Conservation (phyloP, 2,329 filamentous ascomycete species). For the Fusarium aywerte region DNA sequence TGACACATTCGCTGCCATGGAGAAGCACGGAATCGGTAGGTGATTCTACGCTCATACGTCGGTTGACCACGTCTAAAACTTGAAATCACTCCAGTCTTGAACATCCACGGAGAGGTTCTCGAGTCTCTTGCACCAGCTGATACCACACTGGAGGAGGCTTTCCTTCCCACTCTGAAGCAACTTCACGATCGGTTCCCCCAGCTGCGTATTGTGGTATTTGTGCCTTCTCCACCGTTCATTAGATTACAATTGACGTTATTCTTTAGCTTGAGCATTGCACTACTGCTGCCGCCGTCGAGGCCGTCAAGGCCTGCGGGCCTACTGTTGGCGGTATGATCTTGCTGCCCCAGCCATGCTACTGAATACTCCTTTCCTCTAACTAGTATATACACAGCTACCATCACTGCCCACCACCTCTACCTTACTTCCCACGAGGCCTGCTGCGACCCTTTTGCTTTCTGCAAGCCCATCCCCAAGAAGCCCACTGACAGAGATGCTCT, state of each 20-base stretch:
- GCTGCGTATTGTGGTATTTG: constrained; percentile 66
- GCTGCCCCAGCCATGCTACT: not conserved
- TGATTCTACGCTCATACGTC: not conserved
- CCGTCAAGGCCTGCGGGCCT: constrained; percentile 79
- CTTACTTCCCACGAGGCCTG: constrained; percentile 77
- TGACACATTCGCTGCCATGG: constrained; percentile 89
- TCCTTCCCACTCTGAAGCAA: constrained; percentile 80
- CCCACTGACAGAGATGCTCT: constrained; percentile 78
- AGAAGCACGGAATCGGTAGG: constrained; percentile 72
- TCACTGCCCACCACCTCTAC: constrained; percentile 88
- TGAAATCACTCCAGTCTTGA: constrained; percentile 67
- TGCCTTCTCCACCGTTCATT: not conserved
- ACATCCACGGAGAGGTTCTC: constrained; percentile 90
- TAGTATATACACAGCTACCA: constrained; percentile 68
- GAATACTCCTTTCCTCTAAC: constrained; percentile 2
- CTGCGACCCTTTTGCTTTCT: constrained; percentile 73
- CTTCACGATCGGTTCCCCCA: constrained; percentile 81
- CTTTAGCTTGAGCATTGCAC: constrained; percentile 82
- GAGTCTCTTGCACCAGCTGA: constrained; percentile 59
- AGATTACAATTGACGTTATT: not conserved
- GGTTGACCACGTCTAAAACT: constrained; percentile 3
- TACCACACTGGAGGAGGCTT: constrained; percentile 63
- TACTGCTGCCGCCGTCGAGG: constrained; percentile 80
- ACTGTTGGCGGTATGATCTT: constrained; percentile 69
- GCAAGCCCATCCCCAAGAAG: constrained; percentile 80